A percentile compares a stretch with the other conserved stretches of the same genome.
phyloP scores from a whole-genome alignment of 2,329 filamentous ascomycete genomes.

The Xylariaceae sp. region DNA sequence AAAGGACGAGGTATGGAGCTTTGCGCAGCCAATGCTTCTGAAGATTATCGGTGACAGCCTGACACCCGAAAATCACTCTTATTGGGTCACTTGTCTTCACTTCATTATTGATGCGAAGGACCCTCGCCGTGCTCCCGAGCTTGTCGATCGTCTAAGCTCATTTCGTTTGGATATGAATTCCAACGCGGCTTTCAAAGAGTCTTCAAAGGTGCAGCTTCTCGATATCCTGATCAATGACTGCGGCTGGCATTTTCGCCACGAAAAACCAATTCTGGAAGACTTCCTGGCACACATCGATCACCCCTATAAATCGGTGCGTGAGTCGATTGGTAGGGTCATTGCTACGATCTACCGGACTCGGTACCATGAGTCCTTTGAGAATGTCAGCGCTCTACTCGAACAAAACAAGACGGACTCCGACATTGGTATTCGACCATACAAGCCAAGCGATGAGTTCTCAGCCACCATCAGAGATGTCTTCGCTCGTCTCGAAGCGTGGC shows the following conservation, averaged over 20 bases:
- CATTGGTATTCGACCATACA: conserved; percentile 82
- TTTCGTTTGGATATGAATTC: conserved; percentile 94
- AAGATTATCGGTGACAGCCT: conserved; percentile 87
- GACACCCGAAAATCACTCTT: conserved; percentile 90
- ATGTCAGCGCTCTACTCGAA: conserved; percentile 74
- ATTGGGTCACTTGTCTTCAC: conserved; percentile 94
- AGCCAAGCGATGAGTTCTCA: conserved; percentile 73
- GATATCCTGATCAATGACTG: conserved; percentile 85
- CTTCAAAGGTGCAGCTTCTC: conserved; percentile 89
- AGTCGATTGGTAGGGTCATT: conserved; percentile 89
- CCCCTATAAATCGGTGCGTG: conserved; percentile 95
- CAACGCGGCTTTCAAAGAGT: conserved; percentile 98
- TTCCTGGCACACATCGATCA: conserved; percentile 93
- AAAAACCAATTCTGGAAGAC: conserved; percentile 84
- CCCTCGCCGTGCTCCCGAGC: conserved; percentile 81
- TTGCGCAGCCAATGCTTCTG: conserved; percentile 85
- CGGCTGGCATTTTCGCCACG: conserved; percentile 94
- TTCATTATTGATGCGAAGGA: conserved; percentile 87
- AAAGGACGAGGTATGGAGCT: conserved; percentile 80
- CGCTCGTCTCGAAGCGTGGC: conserved; percentile 80
- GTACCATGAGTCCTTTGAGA: conserved; percentile 91
- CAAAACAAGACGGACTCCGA: conserved; percentile 79
- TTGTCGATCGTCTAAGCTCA: conserved; percentile 78
- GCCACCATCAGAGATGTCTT: conserved; percentile 77
- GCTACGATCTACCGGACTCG: conserved; percentile 86